Evolutionary conservation across 805 yeast genomes (phyloP).

Genomic region (Sungouiella thailandica): DNA sequence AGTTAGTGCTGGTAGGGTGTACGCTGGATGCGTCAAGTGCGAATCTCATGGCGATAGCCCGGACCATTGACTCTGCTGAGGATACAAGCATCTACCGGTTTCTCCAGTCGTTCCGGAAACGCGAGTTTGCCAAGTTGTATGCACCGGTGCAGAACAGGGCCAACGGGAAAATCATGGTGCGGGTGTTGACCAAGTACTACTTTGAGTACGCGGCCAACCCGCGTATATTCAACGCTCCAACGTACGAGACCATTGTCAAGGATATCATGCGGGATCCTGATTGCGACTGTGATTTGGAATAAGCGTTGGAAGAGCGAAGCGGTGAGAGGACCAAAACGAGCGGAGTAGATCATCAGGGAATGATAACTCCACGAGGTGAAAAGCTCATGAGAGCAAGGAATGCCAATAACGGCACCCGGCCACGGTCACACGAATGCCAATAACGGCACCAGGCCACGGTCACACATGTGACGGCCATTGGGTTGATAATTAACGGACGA

Average conservation of each 20-base stretch:
- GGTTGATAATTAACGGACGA: no score
- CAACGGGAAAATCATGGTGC: not conserved
- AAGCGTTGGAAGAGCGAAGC: not conserved
- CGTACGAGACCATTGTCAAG: slow-evolving; percentile 1
- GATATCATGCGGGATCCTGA: slow-evolving; percentile 1
- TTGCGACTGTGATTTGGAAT: not conserved
- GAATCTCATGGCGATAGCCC: slow-evolving; percentile 1
- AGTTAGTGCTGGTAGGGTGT: not conserved
- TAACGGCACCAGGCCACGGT: no score
- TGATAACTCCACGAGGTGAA: not conserved
- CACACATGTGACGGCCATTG: no score
- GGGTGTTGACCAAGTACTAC: slow-evolving; percentile 1
- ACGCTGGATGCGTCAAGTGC: not conserved
- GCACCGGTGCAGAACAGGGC: not conserved
- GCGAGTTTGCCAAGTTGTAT: slow-evolving; percentile 1
- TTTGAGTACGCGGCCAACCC: slow-evolving; percentile 1
- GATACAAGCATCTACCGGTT: not conserved
- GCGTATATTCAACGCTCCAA: slow-evolving; percentile 1
- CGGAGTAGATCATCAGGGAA: no score
- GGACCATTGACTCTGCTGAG: not conserved
- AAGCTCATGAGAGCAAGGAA: no score
- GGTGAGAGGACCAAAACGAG: no score
- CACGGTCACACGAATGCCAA: no score
- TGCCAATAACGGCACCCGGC: no score
- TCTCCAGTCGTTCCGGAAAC: slow-evolving; percentile 1